Percentiles rank a stretch among this genome's conserved stretches.
These are phyloP conservation scores for Hysterium pulicare DNA, from an alignment of 2,329 filamentous ascomycete genomes.

Conservation along the genomic window DNA sequence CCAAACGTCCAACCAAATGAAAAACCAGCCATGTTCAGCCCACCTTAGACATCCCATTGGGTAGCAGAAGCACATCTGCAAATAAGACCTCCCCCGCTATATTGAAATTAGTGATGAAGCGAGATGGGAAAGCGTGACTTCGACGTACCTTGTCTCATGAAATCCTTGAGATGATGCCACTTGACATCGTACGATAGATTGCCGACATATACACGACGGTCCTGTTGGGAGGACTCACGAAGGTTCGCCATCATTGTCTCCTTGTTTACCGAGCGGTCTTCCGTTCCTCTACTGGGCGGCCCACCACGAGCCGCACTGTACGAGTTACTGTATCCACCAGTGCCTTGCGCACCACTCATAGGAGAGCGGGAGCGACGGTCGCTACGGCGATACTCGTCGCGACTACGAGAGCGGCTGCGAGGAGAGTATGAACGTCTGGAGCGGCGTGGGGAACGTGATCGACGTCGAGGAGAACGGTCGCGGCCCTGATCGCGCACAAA, in stretches of 20 bases:
- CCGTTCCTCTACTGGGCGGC: constrained; percentile 64
- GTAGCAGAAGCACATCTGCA: constrained; percentile 98
- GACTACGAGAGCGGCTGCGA: constrained; percentile 75
- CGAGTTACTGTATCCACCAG: constrained; percentile 65
- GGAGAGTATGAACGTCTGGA: constrained; percentile 62
- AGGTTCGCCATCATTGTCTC: constrained; percentile 96
- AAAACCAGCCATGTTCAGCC: constrained; percentile 87
- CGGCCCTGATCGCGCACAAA: constrained; percentile 30
- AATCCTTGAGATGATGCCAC: constrained; percentile 99
- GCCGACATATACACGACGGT: constrained; percentile 98
- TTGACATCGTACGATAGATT: constrained; percentile 99
- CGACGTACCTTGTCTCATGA: constrained; percentile 95
- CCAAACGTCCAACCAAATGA: constrained; percentile 78
- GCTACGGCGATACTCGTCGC: constrained; percentile 48
- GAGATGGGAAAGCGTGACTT: constrained; percentile 13
- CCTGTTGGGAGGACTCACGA: constrained; percentile 92
- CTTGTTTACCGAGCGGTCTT: constrained; percentile 78
- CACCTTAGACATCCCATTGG: constrained; percentile 99
- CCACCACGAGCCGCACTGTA: constrained; percentile 50
- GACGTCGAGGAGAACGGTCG: constrained; percentile 67
- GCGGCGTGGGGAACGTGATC: constrained; percentile 46
- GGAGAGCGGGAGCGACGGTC: constrained; percentile 69
- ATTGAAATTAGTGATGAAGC: constrained; percentile 30
- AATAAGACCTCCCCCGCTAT: constrained; percentile 98
- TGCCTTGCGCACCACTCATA: constrained; percentile 69